These are phyloP conservation scores for Ogataea nitratoaversa DNA, from an alignment of 805 yeast genomes.

Conservation along the genomic window DNA sequence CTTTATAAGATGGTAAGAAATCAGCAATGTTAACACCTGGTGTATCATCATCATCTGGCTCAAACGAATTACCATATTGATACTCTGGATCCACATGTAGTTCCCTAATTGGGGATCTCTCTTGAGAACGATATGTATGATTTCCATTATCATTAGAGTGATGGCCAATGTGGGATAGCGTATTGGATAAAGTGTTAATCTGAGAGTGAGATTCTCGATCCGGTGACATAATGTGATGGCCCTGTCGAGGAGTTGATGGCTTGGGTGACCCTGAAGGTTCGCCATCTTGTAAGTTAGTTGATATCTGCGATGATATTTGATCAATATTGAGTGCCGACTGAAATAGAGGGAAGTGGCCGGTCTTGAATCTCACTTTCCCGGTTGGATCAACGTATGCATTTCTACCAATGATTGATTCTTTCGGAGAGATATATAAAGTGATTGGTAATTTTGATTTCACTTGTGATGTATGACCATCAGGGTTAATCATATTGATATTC, in stretches of 20 bases:
- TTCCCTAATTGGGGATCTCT: conserved; percentile 1
- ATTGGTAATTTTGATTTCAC: conserved; percentile 50
- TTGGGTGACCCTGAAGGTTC: too few relatives aligned
- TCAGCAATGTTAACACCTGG: conserved; percentile 6
- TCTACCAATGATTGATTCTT: conserved; percentile 23
- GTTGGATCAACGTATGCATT: conserved; percentile 20
- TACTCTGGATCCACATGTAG: conserved; percentile 14
- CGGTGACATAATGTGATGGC: too few relatives aligned
- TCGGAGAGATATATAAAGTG: conserved; percentile 38
- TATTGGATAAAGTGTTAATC: too few relatives aligned
- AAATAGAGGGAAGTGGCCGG: conserved; percentile 13
- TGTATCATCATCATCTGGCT: conserved; percentile 13
- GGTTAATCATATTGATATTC: conserved; percentile 40
- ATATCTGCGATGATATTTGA: neutral
- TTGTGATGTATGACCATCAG: conserved; percentile 48
- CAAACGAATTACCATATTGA: conserved; percentile 11
- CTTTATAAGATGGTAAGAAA: conserved; percentile 24
- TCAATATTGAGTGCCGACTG: neutral
- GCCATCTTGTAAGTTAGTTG: neutral
- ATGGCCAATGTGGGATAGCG: neutral
- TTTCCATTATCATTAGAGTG: too few relatives aligned
- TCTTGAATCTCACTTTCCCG: conserved; percentile 23
- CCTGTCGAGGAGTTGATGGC: too few relatives aligned
- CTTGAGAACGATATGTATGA: conserved; percentile 2
- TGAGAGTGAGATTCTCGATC: too few relatives aligned